Evolutionary conservation across 352 stramenopile species (phyloP).

Genomic region (Phytophthora pluvialis): DNA sequence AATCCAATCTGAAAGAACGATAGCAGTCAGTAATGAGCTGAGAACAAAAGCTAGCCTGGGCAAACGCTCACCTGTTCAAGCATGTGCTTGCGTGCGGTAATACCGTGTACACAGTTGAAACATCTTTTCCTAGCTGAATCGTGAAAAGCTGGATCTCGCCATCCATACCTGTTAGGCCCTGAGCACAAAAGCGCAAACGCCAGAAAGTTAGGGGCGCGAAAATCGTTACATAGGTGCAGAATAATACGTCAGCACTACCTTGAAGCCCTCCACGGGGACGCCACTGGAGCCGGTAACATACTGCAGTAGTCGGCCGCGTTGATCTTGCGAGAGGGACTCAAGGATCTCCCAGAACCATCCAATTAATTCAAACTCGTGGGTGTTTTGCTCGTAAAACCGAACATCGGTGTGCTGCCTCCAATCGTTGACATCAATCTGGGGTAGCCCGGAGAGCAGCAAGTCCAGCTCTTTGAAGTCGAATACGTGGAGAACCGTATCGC

Average conservation of each 20-base stretch:
- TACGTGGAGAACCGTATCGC: constrained; percentile 94
- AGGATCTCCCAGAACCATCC: constrained; percentile 88
- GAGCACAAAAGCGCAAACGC: not conserved
- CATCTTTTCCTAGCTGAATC: constrained; percentile 62
- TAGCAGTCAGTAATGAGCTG: constrained; percentile 2
- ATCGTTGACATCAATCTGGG: constrained; percentile 87
- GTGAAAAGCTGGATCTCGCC: constrained; percentile 77
- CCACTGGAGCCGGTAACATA: constrained; percentile 85
- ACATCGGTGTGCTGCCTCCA: constrained; percentile 84
- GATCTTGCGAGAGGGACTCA: constrained; percentile 60
- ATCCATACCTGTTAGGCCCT: constrained; percentile 80
- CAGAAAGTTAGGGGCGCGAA: not conserved
- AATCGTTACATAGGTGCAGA: not conserved
- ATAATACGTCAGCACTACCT: constrained; percentile 29
- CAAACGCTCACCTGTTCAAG: constrained; percentile 67
- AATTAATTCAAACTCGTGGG: constrained; percentile 51
- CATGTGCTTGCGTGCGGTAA: constrained; percentile 83
- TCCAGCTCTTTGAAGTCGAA: constrained; percentile 99
- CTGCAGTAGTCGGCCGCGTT: constrained; percentile 76
- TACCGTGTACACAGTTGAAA: constrained; percentile 55
- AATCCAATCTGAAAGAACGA: constrained; percentile 58
- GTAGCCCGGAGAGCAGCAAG: constrained; percentile 74
- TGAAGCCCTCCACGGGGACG: constrained; percentile 84
- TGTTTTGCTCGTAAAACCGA: constrained; percentile 43
- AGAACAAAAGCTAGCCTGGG: not conserved